Percentiles rank a stretch among this genome's conserved stretches.
These are phyloP conservation scores for Cyberlindnera euphorbiae DNA, from an alignment of 805 yeast genomes.

Conservation along the genomic window DNA sequence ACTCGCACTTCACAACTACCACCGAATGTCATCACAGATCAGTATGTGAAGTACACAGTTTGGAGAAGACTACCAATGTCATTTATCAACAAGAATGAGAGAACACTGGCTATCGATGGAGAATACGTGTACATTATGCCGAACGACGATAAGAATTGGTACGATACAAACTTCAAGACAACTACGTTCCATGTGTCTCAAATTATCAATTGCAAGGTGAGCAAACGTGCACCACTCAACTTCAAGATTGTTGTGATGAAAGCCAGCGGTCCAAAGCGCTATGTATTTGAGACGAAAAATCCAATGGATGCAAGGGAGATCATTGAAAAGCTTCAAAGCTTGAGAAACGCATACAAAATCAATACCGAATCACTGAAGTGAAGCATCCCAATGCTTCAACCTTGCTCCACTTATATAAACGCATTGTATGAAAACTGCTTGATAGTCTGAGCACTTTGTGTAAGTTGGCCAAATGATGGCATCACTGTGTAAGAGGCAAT, in stretches of 20 bases:
- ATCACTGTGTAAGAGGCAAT: constrained; percentile 1
- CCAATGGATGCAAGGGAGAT: constrained; percentile 65
- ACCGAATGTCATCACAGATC: constrained; percentile 17
- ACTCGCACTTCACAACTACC: constrained; percentile 14
- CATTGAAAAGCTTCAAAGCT: constrained; percentile 59
- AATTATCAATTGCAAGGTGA: constrained; percentile 69
- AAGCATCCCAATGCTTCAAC: no score
- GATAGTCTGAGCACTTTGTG: neutral
- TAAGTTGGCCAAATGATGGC: constrained; percentile 5
- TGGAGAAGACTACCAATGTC: constrained; percentile 88
- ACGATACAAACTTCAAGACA: constrained; percentile 67
- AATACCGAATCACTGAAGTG: constrained; percentile 23
- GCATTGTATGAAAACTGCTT: neutral
- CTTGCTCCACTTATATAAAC: neutral
- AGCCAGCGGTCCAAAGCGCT: constrained; percentile 67
- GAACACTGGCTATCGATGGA: constrained; percentile 88
- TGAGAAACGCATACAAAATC: constrained; percentile 50
- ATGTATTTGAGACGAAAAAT: constrained; percentile 76
- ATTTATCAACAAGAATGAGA: constrained; percentile 72
- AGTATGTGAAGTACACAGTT: constrained; percentile 76
- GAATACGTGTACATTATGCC: constrained; percentile 88
- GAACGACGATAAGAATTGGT: constrained; percentile 69
- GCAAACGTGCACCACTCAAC: constrained; percentile 67
- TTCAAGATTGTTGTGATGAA: constrained; percentile 78
- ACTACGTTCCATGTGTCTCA: constrained; percentile 83